These are phyloP conservation scores for Botrytis squamosa DNA, from an alignment of 2,329 filamentous ascomycete species.

Conservation along the genomic window DNA sequence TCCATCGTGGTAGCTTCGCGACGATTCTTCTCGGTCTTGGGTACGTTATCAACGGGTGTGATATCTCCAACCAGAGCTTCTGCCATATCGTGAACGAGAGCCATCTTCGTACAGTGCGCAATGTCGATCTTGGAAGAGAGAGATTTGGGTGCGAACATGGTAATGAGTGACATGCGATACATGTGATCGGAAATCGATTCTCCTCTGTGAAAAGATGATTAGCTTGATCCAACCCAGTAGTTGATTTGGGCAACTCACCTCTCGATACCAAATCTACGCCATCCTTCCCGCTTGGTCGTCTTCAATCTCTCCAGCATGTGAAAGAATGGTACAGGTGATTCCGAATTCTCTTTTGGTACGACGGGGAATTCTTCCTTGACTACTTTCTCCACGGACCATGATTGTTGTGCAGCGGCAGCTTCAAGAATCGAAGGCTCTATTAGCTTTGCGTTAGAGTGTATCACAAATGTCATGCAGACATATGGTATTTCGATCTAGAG, in stretches of 20 bases:
- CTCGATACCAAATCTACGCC: slow-evolving; percentile 80
- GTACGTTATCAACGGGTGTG: slow-evolving; percentile 82
- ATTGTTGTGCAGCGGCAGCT: slow-evolving; percentile 9
- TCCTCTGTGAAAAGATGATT: slow-evolving; percentile 50
- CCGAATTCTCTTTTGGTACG: slow-evolving; percentile 57
- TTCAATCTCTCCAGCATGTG: slow-evolving; percentile 92
- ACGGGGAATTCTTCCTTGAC: slow-evolving; percentile 58
- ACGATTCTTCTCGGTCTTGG: slow-evolving; percentile 84
- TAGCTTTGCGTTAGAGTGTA: neutral
- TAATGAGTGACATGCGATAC: slow-evolving; percentile 98
- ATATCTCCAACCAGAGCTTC: slow-evolving; percentile 95
- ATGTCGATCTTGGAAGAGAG: slow-evolving; percentile 73
- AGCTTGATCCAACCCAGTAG: no score
- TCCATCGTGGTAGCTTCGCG: slow-evolving; percentile 91
- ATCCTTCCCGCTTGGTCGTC: slow-evolving; percentile 94
- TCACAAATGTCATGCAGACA: neutral
- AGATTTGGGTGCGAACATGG: slow-evolving; percentile 80
- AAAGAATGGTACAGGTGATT: slow-evolving; percentile 86
- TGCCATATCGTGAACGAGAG: slow-evolving; percentile 95
- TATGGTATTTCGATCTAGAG: neutral
- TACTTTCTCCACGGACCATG: slow-evolving; percentile 61
- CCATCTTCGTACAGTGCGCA: slow-evolving; percentile 87
- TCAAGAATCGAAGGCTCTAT: slow-evolving; percentile 6
- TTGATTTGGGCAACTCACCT: slow-evolving; percentile 43
- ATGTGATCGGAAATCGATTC: slow-evolving; percentile 98